Base-by-base conservation (phyloP, 768 basidiomycete genomes). In the Kwoniella botswanensis region DNA sequence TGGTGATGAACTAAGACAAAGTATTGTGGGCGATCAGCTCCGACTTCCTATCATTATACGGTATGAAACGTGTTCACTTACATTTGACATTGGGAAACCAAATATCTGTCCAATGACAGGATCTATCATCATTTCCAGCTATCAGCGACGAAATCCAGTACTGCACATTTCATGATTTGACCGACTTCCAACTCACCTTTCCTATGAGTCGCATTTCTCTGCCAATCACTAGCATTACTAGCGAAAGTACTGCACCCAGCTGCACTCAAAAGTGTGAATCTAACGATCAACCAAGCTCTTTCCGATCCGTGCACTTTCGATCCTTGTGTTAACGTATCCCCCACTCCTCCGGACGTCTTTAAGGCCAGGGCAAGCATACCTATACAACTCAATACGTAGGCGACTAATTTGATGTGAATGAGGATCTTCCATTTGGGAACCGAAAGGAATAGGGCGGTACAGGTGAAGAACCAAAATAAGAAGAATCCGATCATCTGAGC, bases 11-110 rank as follows among this genome's bases (percentile, higher is more conserved):
- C 71, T 73, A 26, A 29, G 11, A 15, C 22, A 68, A 53, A 41
- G 10, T 9, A 41, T 50, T n/a, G 11, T n/a, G 53, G 2, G 10
- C 10, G 35, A 35, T 35, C 35, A 35, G 35, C 35, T 35, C 35
- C 35, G 35, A 35, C 6, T 9, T 35, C 35, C 35, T 35, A 9
- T 3, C 35, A 4, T 35, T 4, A 35, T 35, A 35, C 35, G 35
- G 35, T 35, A 35, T 35, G 35, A 35, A 44, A 43, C 7, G 63
- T 52, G 5, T 22, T 10, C 4, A 50, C 67, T 66, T 52, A 73
- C 71, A 71, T 81, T 81, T 35, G 73, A 67, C 50, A 78, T 43
- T 0, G 80, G 80, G 62, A 82, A 82, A 2, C 80, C 80, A 22
- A 79, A 21, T 10, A 82, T 53, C 24, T 82, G 77, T 1, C 80